These are phyloP conservation scores for Chimonanthus salicifolius DNA, from an alignment of 164 flowering plant species.

Conservation along the genomic window DNA sequence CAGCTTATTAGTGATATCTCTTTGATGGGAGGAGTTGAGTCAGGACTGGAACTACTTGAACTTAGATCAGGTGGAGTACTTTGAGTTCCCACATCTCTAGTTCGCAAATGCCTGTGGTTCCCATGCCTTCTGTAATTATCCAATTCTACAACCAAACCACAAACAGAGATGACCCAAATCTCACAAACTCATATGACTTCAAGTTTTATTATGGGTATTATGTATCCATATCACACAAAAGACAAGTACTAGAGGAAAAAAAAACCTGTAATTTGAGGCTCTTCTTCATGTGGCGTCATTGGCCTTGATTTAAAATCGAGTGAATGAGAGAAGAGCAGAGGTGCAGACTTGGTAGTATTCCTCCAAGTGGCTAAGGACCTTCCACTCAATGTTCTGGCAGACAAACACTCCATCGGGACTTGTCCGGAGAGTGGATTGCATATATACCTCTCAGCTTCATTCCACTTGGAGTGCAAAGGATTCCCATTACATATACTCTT, in stretches of 20 bases:
- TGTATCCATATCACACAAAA: neutral
- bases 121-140: neutral
- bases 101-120: constrained; percentile 23
- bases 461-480: constrained; percentile 77
- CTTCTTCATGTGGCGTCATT: constrained; percentile 14
- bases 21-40: constrained; percentile 43
- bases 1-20: constrained; percentile 29
- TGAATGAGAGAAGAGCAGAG: constrained; percentile 46
- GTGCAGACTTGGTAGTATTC: constrained; percentile 70
- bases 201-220: neutral
- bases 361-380: constrained; percentile 36
- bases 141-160: constrained; percentile 21
- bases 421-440: constrained; percentile 87
- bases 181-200: neutral
- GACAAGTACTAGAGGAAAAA: neutral
- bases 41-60: constrained; percentile 48
- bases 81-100: constrained; percentile 72
- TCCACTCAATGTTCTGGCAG: constrained; percentile 64
- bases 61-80: constrained; percentile 48
- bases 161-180: neutral
- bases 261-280: constrained; percentile 27
- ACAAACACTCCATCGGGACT: constrained; percentile 80
- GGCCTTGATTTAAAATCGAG: constrained; percentile 21
- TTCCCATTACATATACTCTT: constrained; percentile 40
- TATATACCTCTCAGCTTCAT: constrained; percentile 86